Evolutionary conservation across 441 rosid species (phyloP).

Genomic region (Populus trichocarpa): DNA sequence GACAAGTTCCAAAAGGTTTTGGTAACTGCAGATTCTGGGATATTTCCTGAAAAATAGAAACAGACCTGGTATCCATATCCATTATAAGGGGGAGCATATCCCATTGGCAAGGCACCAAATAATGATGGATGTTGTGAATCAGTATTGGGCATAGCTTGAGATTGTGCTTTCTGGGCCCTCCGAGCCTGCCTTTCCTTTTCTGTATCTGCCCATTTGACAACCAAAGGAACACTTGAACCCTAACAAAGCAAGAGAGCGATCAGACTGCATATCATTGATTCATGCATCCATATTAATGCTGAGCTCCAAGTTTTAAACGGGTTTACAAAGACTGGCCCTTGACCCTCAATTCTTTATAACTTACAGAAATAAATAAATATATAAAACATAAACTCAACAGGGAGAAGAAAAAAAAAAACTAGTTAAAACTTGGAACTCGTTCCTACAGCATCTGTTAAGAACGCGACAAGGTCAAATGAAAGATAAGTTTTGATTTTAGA

Average conservation of each 20-base stretch:
- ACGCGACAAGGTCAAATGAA: not conserved
- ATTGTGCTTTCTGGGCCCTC: slow-evolving; percentile 83
- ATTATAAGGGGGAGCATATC: slow-evolving; percentile 76
- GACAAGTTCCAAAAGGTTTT: slow-evolving; percentile 1
- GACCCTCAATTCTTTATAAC: not conserved
- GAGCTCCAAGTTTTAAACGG: not conserved
- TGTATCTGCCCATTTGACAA: slow-evolving; percentile 99
- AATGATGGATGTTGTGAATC: slow-evolving; percentile 82
- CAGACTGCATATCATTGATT: slow-evolving; percentile 17
- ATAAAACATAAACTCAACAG: not conserved
- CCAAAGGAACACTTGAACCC: slow-evolving; percentile 97
- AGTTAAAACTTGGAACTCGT: not conserved
- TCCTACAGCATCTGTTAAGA: not conserved
- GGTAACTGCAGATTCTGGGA: not conserved
- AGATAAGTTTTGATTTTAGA: not conserved
- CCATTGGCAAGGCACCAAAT: slow-evolving; percentile 90
- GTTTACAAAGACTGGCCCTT: not conserved
- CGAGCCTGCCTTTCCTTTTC: slow-evolving; percentile 97
- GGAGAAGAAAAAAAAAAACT: not conserved
- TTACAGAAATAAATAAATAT: not conserved
- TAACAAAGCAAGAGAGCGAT: slow-evolving; percentile 36
- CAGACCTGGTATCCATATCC: slow-evolving; percentile 94
- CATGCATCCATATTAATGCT: slow-evolving; percentile 5
- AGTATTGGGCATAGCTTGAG: slow-evolving; percentile 54
- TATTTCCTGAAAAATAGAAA: slow-evolving; percentile 3